Evolutionary conservation across 1,139 yeast genomes (phyloP).

Genomic region (Dujonia santamariae): DNA sequence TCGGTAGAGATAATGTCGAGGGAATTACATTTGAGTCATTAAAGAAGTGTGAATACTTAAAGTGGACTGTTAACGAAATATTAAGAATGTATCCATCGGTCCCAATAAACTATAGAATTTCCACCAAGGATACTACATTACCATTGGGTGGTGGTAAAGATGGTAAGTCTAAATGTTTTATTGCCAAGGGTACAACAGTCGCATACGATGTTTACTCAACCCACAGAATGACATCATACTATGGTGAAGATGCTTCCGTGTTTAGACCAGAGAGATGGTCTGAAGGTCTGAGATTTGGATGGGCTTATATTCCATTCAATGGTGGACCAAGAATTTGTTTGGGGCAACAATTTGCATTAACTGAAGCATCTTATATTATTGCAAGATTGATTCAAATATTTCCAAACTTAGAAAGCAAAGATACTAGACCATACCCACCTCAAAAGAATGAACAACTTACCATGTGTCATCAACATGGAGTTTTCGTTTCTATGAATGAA

Average conservation of each 20-base stretch:
- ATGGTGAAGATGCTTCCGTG: conserved; percentile 47
- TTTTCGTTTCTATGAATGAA: conserved; percentile 13
- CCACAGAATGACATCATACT: conserved; percentile 42
- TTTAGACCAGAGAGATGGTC: conserved; percentile 50
- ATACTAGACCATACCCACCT: conserved; percentile 27
- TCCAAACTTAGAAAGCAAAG: conserved; percentile 20
- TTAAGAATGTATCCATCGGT: conserved; percentile 57
- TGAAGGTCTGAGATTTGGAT: conserved; percentile 29
- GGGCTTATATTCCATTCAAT: conserved; percentile 45
- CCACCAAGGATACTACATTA: conserved; percentile 43
- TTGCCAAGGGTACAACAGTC: conserved; percentile 46
- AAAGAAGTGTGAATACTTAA: conserved; percentile 47
- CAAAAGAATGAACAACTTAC: conserved; percentile 32
- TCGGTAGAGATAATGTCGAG: conserved; percentile 33
- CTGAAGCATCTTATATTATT: conserved; percentile 37
- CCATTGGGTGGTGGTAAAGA: conserved; percentile 55
- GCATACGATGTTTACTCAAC: conserved; percentile 42
- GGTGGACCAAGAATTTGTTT: conserved; percentile 45
- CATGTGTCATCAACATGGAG: conserved; percentile 31
- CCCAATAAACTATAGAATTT: conserved; percentile 48
- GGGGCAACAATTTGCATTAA: conserved; percentile 46
- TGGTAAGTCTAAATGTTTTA: conserved; percentile 37
- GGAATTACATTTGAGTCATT: conserved; percentile 47
- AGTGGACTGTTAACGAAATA: conserved; percentile 47
- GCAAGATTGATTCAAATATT: conserved; percentile 23